phyloP scores from a whole-genome alignment of 371 early-diverging fungal genomes.

The Lichtheimia ornata region DNA sequence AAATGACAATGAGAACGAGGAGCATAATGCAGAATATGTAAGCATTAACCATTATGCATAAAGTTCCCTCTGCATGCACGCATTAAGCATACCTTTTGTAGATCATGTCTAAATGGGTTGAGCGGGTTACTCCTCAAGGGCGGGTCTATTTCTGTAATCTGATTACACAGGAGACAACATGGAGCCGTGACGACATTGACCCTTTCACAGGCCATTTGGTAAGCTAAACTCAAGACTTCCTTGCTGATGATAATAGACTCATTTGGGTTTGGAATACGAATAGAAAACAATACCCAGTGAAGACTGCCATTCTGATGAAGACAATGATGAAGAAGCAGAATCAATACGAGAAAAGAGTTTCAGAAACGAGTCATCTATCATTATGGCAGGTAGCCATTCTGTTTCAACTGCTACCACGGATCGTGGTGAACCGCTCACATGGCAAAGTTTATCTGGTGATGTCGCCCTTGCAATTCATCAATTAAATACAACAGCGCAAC shows the following conservation, averaged over 20 bases:
- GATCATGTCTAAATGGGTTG: constrained; percentile 59
- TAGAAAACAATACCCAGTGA: too few relatives aligned
- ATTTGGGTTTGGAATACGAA: too few relatives aligned
- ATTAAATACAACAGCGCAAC: constrained; percentile 66
- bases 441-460: constrained; percentile 64
- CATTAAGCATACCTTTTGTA: neutral
- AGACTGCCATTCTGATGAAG: too few relatives aligned
- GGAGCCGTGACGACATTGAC: constrained; percentile 53
- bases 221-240: neutral
- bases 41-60: neutral
- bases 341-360: neutral
- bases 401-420: constrained; percentile 5
- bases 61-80: neutral
- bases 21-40: constrained; percentile 6
- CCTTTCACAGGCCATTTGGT: constrained; percentile 40
- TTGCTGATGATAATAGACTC: neutral
- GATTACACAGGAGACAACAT: constrained; percentile 74
- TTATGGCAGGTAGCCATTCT: constrained; percentile 3
- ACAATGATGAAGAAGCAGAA: constrained; percentile 14
- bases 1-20: constrained; percentile 7
- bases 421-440: constrained; percentile 26
- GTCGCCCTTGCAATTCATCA: constrained; percentile 65
- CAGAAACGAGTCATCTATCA: constrained; percentile 1
- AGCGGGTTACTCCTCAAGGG: constrained; percentile 58
- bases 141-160: constrained; percentile 73